These are phyloP conservation scores for Mimosa pudica DNA, from an alignment of 306 rosid genomes.

Conservation along the genomic window DNA sequence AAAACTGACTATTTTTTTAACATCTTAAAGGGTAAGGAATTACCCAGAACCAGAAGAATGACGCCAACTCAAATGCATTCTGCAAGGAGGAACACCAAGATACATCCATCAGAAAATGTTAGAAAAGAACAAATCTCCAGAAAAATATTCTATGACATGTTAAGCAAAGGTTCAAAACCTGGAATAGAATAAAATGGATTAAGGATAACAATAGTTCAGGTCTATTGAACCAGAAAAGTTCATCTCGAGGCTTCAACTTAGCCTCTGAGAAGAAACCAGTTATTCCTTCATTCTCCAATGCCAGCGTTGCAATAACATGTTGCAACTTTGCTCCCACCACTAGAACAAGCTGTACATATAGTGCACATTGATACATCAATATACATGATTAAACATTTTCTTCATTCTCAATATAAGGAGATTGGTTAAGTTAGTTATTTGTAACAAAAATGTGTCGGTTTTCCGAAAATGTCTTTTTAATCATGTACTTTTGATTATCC, in stretches of 20 bases:
- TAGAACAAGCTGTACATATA: conserved; percentile 75
- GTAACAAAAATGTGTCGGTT: too few species aligned
- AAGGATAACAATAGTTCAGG: conserved; percentile 86
- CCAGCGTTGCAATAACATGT: conserved; percentile 90
- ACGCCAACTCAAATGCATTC: conserved; percentile 97
- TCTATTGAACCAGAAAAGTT: conserved; percentile 96
- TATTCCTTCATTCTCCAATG: conserved; percentile 81
- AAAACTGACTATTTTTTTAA: not conserved
- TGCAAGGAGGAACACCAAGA: conserved; percentile 43
- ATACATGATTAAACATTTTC: not conserved
- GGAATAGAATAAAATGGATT: conserved; percentile 96
- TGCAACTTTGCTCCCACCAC: conserved; percentile 94
- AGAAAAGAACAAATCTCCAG: conserved; percentile 11
- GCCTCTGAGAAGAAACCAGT: conserved; percentile 54
- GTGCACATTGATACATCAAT: not conserved
- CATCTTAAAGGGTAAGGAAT: conserved; percentile 39
- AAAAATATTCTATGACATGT: conserved; percentile 31
- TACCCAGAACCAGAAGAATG: conserved; percentile 99
- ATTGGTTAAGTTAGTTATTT: too few species aligned
- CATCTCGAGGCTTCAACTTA: conserved; percentile 93
- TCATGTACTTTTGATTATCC: too few species aligned
- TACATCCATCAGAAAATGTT: conserved; percentile 25
- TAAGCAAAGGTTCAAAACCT: conserved; percentile 52
- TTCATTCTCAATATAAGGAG: too few species aligned
- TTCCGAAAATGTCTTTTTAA: too few species aligned